Evolutionary conservation across 2,329 filamentous ascomycete species (phyloP), one percentile per base, ranked within the genome.

Genomic region (Neofusicoccum umdonicola): DNA sequence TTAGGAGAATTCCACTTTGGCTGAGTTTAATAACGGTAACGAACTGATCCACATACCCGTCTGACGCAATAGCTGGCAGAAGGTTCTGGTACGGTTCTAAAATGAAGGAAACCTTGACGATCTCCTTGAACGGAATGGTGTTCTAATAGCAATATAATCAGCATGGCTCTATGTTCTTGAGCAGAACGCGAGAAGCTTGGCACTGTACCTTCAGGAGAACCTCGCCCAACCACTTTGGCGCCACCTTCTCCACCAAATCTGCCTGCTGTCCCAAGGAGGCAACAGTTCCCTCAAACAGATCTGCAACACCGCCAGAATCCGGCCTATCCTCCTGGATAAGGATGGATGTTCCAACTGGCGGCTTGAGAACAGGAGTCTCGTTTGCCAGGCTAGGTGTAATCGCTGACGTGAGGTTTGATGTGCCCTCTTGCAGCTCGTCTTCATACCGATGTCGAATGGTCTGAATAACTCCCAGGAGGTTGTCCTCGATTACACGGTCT

Each of bases 101-200:
- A 15, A 97, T 86, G 73, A 99, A 99, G 3, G 92, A 93, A n/a
- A 98, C 89, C 82, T 99, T 99, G 70, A 94, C 87, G 1, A 93
- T 88, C n/a, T 98, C 95, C 80, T 98, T 98, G 66, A 84, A 79
- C 0, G 93, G 92, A 8, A 92, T 87, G 74, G 87, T 85, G 74
- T 97, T 97, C 82, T 92, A 22, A 3, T 15, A 45, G 47, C 11
- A 56, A 57, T 11, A 17, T 13, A 3, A 52, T 50, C 50, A 63
- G 45, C 19, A 41, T 34, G 13, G 45, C 17, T 5, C 12, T 6
- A 19, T 19, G 27, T 22, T 41, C 4, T 12, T 7, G 31, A 1
- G 27, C 5, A 31, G 6, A 31, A 31, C 27, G 35, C 17, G 12
- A 15, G 37, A 39, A 4, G 11, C 11, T n/a, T 44, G 52, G 3